Evolutionary conservation across 148 eudicot genomes (phyloP).

Genomic region (Vaccinium myrtillus): DNA sequence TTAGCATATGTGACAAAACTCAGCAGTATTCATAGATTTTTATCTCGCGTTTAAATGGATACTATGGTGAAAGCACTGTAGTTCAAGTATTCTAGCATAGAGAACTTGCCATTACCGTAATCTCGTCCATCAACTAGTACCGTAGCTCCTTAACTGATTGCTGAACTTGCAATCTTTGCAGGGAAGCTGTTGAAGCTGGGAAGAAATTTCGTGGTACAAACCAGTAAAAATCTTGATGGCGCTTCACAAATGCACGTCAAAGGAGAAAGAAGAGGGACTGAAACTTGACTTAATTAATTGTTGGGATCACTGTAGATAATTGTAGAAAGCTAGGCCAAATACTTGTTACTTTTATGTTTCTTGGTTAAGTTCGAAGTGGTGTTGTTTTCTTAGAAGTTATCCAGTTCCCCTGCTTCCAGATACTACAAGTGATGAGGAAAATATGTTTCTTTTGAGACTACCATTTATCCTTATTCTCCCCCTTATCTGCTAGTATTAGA

Average conservation of each 20-base stretch:
- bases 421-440: too few species aligned
- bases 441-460: neutral
- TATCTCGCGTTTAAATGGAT: too few species aligned
- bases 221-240: conserved; percentile 34
- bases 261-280: neutral
- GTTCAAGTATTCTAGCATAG: too few species aligned
- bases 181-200: conserved; percentile 96
- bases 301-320: neutral
- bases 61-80: too few species aligned
- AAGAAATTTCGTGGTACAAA: conserved; percentile 58
- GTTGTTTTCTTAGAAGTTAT: too few species aligned
- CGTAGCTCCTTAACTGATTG: neutral
- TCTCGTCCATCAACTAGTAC: too few species aligned
- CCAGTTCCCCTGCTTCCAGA: too few species aligned
- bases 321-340: neutral
- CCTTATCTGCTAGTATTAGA: neutral
- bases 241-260: neutral
- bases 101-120: too few species aligned
- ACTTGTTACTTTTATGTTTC: too few species aligned
- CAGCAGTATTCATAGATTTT: too few species aligned
- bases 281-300: neutral
- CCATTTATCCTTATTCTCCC: neutral
- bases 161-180: conserved; percentile 26
- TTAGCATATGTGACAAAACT: too few species aligned
- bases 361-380: neutral